Base-by-base conservation (phyloP, 345 rosid species). In the Salix viminalis region DNA sequence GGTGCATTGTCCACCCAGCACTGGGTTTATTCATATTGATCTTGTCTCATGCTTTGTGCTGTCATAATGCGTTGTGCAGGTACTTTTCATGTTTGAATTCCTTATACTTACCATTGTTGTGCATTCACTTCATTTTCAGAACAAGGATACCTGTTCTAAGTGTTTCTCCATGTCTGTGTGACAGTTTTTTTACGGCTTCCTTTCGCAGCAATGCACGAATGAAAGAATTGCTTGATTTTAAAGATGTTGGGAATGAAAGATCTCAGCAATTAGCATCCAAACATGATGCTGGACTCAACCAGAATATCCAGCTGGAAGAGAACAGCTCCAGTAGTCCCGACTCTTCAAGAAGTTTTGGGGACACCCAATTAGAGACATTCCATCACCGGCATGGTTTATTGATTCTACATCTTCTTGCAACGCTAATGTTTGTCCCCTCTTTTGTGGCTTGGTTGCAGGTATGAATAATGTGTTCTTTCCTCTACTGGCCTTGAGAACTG, bases 361-460 rank as follows among this genome's bases (percentile, higher is more conserved):
- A 91, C 83, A 87, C 96, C 14, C 99, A 93, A 84, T 75, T 90
- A 76, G 99, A 96, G 83, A 84, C 82, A 75, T 96, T 96, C 83
- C 89, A 91, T 87, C 94, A 89, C 76, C 87, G 74, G 69, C 98
- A 96, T 83, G 96, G 98, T 79, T 76, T 92, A 84, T 83, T 93
- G 74, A 78, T 90, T 54, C 88, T 96, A 75, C 97, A 93, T 88
- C 85, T 96, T 78, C 85, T 93, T 76, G 90, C 92, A 23, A 74
- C 91, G 66, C 83, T 92, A 76, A 96, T 96, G 99, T 89, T 96
- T 71, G 91, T 85, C 58, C 99, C 99, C 67, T 93, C 99, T 56
- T 87, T 96, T 30, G 85, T 83, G 7, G 97, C 99, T 68, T 93
- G 97, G 97, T 83, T 90, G 80, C 97, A 96, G 98, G 99, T 96